Percentiles rank a stretch among this genome's conserved stretches.
These are phyloP conservation scores for Patellaria atrata DNA, from an alignment of 495 filamentous ascomycete genomes.

Conservation along the genomic window DNA sequence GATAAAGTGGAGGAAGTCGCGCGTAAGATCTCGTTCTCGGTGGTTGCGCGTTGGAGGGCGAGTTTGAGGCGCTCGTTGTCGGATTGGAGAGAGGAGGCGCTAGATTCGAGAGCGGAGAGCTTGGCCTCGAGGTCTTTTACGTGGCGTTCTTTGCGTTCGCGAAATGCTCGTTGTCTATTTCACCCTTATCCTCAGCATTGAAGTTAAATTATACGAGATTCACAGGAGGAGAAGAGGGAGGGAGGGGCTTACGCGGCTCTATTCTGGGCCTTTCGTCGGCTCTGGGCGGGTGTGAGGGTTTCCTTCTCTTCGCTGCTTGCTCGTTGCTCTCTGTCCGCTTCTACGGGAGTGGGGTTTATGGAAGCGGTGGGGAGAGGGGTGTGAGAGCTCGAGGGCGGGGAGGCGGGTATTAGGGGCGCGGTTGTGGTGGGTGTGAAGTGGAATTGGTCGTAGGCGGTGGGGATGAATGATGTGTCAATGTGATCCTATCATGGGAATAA, in stretches of 20 bases:
- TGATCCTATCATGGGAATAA: conserved; percentile 10
- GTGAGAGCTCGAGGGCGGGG: conserved; percentile 11
- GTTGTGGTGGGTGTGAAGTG: conserved; percentile 9
- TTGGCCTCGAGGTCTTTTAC: conserved; percentile 86
- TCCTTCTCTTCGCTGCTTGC: conserved; percentile 57
- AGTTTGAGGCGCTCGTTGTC: conserved; percentile 80
- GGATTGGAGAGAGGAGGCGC: conserved; percentile 37
- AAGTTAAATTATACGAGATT: neutral
- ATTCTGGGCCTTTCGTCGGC: conserved; percentile 86
- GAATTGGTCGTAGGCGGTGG: conserved; percentile 17
- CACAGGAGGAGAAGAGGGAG: conserved; percentile 6
- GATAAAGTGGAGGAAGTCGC: conserved; percentile 41
- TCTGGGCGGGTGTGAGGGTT: conserved; percentile 61
- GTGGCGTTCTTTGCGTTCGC: conserved; percentile 89
- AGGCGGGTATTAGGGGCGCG: conserved; percentile 13
- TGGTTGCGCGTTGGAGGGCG: conserved; percentile 61
- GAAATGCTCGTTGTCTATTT: conserved; percentile 81
- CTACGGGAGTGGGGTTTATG: conserved; percentile 15
- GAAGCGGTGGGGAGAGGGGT: conserved; percentile 20
- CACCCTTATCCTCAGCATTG: neutral
- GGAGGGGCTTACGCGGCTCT: conserved; percentile 69
- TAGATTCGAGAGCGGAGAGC: conserved; percentile 55
- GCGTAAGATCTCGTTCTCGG: conserved; percentile 91
- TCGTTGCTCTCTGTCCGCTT: conserved; percentile 21
- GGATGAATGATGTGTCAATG: conserved; percentile 15